Conservation (phyloP, 768 basidiomycete genomes). For the Dioszegia hungarica region DNA sequence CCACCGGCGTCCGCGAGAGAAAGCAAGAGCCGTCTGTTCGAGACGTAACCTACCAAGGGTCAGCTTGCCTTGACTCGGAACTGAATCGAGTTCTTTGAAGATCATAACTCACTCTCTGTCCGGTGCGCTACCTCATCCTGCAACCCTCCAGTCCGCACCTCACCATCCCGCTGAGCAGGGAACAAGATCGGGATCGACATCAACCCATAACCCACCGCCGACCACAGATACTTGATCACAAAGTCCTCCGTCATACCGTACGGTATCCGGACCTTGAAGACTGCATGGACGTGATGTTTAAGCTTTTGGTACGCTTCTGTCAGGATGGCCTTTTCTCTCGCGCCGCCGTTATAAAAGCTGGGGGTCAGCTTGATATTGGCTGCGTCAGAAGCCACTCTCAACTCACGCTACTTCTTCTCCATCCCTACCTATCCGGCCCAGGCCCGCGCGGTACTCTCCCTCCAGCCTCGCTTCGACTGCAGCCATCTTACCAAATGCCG, state of each 20-base stretch:
- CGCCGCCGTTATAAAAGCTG: constrained; percentile 88
- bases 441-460: constrained; percentile 84
- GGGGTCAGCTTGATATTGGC: neutral
- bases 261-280: constrained; percentile 87
- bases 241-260: constrained; percentile 95
- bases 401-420: constrained; percentile 87
- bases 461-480: constrained; percentile 81
- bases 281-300: constrained; percentile 83
- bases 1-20: constrained; percentile 97
- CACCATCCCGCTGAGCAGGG: constrained; percentile 46
- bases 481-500: constrained; percentile 85
- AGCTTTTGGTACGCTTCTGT: constrained; percentile 69
- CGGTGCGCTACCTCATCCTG: constrained; percentile 35
- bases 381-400: too few species aligned
- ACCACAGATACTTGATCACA: constrained; percentile 94
- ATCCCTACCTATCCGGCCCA: constrained; percentile 79
- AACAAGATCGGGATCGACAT: constrained; percentile 86
- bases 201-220: constrained; percentile 80
- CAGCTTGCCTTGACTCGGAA: too few species aligned
- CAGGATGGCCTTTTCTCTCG: constrained; percentile 75
- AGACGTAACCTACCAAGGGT: constrained; percentile 70
- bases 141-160: constrained; percentile 1
- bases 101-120: constrained; percentile 36
- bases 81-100: neutral
- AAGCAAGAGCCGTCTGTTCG: constrained; percentile 80